Percentiles rank a stretch among this genome's conserved stretches.
These are phyloP conservation scores for Penicillium cosmopolitanum DNA, from an alignment of 495 filamentous ascomycete genomes.

Conservation along the genomic window DNA sequence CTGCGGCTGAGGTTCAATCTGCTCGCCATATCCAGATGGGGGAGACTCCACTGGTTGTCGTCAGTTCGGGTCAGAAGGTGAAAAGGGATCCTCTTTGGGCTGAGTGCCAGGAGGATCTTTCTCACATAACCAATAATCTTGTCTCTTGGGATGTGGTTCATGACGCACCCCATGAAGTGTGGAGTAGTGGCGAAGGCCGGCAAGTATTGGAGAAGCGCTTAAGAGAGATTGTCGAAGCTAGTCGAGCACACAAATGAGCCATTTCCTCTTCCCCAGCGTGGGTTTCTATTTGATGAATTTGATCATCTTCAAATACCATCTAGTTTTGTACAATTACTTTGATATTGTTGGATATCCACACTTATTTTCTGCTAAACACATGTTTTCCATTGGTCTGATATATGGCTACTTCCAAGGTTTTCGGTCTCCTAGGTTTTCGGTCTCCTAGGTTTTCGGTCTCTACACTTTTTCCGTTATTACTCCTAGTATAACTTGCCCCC, in stretches of 20 bases:
- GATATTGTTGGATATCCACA: background rate
- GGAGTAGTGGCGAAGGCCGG: slow-evolving; percentile 70
- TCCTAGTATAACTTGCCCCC: no score
- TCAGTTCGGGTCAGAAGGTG: slow-evolving; percentile 74
- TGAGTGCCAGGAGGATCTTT: slow-evolving; percentile 78
- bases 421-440: no score
- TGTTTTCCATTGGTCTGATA: no score
- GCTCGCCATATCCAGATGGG: slow-evolving; percentile 74
- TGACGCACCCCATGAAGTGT: slow-evolving; percentile 84
- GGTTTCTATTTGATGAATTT: background rate
- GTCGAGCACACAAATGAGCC: slow-evolving; percentile 4
- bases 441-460: no score
- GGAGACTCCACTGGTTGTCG: slow-evolving; percentile 75
- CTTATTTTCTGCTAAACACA: no score
- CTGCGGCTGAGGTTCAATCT: slow-evolving; percentile 75
- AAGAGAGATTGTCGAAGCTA: slow-evolving; percentile 56
- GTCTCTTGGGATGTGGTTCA: slow-evolving; percentile 85
- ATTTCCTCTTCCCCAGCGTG: background rate
- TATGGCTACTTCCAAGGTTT: no score
- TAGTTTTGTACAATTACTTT: background rate
- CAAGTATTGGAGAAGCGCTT: slow-evolving; percentile 71
- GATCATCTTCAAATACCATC: background rate
- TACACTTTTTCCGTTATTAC: no score
- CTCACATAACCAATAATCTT: slow-evolving; percentile 73
- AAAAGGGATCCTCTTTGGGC: slow-evolving; percentile 70